These are phyloP conservation scores for Quercus mongolica DNA, from an alignment of 306 rosid species.

Conservation along the genomic window DNA sequence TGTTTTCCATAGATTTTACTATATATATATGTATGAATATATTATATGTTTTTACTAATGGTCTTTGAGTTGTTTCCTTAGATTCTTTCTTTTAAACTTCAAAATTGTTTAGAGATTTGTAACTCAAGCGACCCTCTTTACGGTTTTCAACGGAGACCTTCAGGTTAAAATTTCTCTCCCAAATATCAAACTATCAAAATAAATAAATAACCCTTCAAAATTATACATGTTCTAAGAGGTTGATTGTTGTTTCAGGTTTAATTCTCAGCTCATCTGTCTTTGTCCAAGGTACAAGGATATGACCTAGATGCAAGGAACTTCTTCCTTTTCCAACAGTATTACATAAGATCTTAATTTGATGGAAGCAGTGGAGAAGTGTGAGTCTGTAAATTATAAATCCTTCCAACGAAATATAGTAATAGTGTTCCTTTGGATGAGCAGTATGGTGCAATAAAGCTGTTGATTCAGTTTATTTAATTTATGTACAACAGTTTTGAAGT, in stretches of 20 bases:
- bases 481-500: too few relatives aligned
- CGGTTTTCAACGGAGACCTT: too few relatives aligned
- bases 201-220: background rate
- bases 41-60: background rate
- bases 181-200: too few relatives aligned
- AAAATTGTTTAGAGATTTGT: background rate
- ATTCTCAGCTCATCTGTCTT: background rate
- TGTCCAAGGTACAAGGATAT: background rate
- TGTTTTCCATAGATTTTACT: background rate
- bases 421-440: too few relatives aligned
- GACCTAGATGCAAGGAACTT: background rate
- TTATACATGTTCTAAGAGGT: background rate
- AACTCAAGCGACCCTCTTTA: too few relatives aligned
- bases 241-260: background rate
- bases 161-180: too few relatives aligned
- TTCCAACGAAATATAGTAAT: too few relatives aligned
- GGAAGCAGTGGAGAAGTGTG: too few relatives aligned
- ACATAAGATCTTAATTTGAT: too few relatives aligned
- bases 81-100: background rate
- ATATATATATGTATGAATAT: background rate
- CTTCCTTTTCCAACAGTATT: background rate
- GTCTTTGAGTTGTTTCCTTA: background rate
- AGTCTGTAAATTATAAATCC: too few relatives aligned
- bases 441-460: too few relatives aligned
- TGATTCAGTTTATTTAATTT: too few relatives aligned